These are phyloP conservation scores for Sporisorium iseilematis-ciliati DNA, from an alignment of 1,284 basidiomycete species.

Conservation along the genomic window DNA sequence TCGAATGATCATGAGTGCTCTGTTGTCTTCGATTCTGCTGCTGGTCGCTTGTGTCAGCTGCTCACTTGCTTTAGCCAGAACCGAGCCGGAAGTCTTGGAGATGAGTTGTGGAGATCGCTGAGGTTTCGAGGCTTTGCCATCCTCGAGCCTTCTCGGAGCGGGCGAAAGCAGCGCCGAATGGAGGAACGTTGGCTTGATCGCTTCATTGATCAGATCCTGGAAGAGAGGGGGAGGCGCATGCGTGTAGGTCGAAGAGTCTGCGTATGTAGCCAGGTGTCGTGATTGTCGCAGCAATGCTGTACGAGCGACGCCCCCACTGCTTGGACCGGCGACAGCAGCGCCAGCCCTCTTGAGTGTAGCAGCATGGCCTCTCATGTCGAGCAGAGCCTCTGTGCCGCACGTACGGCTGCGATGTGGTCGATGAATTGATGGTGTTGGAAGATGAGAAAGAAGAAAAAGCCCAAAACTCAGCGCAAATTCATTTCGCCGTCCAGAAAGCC, in stretches of 20 bases:
- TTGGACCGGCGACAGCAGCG: neutral
- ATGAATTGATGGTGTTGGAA: neutral
- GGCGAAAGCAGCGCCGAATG: slow-evolving; percentile 10
- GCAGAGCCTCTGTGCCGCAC: neutral
- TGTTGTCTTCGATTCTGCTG: slow-evolving; percentile 9
- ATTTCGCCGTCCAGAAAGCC: slow-evolving; percentile 22
- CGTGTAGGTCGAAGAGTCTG: neutral
- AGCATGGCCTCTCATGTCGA: neutral
- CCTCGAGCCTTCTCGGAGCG: neutral
- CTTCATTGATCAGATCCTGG: slow-evolving; percentile 30
- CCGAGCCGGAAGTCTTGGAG: neutral
- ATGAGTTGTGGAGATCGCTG: neutral
- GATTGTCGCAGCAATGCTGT: neutral
- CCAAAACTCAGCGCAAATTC: neutral
- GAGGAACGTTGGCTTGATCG: slow-evolving; percentile 7
- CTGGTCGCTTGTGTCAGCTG: neutral
- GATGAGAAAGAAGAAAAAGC: neutral
- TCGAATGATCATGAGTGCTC: slow-evolving; percentile 30
- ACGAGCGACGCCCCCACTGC: neutral
- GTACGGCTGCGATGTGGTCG: neutral
- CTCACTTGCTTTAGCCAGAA: neutral
- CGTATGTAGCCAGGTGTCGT: neutral
- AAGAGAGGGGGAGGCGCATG: slow-evolving; percentile 8
- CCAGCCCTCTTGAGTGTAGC: neutral
- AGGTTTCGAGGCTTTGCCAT: neutral